Evolutionary conservation across 2,329 filamentous ascomycete species (phyloP), one percentile per base, ranked within the genome.

Genomic region (Blumeria graminis): DNA sequence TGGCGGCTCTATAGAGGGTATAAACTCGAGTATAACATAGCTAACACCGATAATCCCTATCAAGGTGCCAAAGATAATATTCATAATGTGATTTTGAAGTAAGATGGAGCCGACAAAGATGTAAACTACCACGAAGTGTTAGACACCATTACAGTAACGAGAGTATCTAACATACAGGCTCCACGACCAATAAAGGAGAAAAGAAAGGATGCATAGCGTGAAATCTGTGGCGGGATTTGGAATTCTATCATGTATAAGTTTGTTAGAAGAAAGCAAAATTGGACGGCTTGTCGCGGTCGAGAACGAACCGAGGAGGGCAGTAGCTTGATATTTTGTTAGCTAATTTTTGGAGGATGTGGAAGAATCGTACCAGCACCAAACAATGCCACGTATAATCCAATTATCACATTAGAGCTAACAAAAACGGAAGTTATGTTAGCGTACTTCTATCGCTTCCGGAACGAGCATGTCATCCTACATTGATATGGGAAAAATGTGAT

Each of bases 181-280:
- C 92, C 92, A 67, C 92, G 88, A 60, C 92, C 92, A 63, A 96
- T 72, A 76, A 98, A 96, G 57, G 86, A 94, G 75, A 96, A 96
- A 71, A 96, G 82, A 75, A 98, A 98, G 10, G 87, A 94, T 56
- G 88, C 90, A 74, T 96, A 94, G 71, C 87, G 83, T 58, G 88
- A 84, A 56, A 94, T 76, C 69, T 94, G 89, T 58, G 89, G 86
- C 55, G 92, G 90, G 64, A 95, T 90, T 71, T 94, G 84, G 73
- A 96, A 94, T 71, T 98, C 92, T 76, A 57, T 11, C 34, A 28
- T 28, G 22, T 28, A 28, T 28, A 28, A 28, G 22, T 4, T 28
- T 28, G 22, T 28, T 28, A 28, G 22, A 28, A 28, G 22, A 28
- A 4, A 18, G 52, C 6, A 18, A 5, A 45, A 41, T 60, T 45